phyloP scores from a whole-genome alignment of 2,329 filamentous ascomycete genomes.

The Colletotrichum sp. region DNA sequence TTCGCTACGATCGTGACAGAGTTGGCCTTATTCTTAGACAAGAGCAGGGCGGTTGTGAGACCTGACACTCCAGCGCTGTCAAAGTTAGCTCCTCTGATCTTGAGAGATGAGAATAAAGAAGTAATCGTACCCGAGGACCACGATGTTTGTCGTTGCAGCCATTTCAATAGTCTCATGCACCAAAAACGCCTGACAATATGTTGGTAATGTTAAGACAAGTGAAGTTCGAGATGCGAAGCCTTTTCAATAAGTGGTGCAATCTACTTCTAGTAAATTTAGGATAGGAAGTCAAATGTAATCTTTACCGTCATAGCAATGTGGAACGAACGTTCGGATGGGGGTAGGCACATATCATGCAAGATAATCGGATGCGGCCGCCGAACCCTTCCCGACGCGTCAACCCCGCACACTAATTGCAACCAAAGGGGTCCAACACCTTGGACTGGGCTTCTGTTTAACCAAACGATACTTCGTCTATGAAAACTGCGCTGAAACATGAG shows the following conservation, averaged over 20 bases:
- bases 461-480: background rate
- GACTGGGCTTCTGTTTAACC: background rate
- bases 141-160: background rate
- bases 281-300: too few relatives aligned
- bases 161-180: background rate
- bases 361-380: background rate
- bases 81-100: background rate
- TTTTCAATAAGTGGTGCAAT: too few relatives aligned
- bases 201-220: background rate
- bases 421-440: background rate
- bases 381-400: background rate
- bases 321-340: background rate
- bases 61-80: slow-evolving; percentile 54
- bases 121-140: background rate
- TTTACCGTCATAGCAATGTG: background rate
- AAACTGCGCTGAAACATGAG: background rate
- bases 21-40: slow-evolving; percentile 49
- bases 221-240: background rate
- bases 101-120: background rate
- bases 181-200: background rate
- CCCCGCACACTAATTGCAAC: background rate
- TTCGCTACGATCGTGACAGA: slow-evolving; percentile 58
- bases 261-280: too few relatives aligned
- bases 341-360: background rate
- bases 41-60: slow-evolving; percentile 54